Percentiles rank a stretch among this genome's conserved stretches.
Conservation (phyloP, 495 filamentous ascomycete genomes). For the Darksidea phi region DNA sequence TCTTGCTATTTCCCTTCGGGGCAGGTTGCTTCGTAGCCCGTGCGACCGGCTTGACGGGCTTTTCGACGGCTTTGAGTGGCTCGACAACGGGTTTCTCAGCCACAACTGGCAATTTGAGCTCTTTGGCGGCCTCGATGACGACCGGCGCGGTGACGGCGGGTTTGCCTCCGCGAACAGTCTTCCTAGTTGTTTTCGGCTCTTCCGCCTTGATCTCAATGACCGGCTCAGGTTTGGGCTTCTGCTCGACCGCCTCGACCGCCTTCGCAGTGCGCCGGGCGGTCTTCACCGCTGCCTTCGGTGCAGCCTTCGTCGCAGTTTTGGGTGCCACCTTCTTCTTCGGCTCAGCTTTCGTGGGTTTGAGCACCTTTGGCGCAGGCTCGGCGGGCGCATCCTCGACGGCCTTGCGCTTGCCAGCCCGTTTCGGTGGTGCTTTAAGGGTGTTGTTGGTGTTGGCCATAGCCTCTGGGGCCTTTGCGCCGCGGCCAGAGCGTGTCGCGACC, state of each 20-base stretch:
- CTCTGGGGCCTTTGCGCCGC: constrained; percentile 1
- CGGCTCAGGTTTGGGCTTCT: background rate
- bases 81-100: background rate
- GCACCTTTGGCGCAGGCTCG: background rate
- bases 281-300: background rate
- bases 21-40: no score
- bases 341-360: background rate
- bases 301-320: background rate
- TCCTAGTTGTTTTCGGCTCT: background rate
- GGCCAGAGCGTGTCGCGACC: background rate
- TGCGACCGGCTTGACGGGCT: no score
- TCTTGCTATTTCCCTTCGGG: no score
- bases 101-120: background rate
- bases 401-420: constrained; percentile 6
- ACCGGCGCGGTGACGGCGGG: background rate
- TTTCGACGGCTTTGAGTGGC: no score
- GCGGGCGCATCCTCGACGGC: background rate
- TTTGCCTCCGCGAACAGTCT: background rate
- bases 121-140: background rate
- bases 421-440: constrained; percentile 12
- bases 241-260: background rate
- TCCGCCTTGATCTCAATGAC: background rate
- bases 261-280: background rate
- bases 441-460: no score
- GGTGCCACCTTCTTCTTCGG: constrained; percentile 1